phyloP scores from a whole-genome alignment of 176 grass and related monocot species.

The Aegilops umbellulata region DNA sequence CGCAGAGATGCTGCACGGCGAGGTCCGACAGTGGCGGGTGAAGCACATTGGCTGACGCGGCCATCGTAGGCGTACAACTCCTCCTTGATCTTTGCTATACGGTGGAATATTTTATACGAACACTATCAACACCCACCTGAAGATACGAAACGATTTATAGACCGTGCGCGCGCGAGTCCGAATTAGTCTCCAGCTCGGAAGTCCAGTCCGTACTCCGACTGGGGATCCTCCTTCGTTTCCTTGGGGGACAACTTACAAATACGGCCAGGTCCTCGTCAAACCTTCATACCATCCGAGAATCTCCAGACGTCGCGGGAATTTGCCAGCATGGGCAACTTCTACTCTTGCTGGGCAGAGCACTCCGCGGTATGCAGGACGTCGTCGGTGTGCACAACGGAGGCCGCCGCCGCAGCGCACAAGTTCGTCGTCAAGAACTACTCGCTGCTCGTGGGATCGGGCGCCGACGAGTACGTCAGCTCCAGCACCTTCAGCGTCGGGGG shows the following conservation, averaged over 20 bases:
- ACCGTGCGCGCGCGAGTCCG: too few species aligned
- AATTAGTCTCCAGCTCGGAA: too few species aligned
- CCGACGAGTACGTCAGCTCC: slow-evolving; percentile 27
- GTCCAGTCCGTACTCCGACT: too few species aligned
- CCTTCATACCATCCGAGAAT: too few species aligned
- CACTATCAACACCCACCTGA: too few species aligned
- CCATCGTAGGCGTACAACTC: too few species aligned
- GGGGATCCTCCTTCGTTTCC: not conserved
- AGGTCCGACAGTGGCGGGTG: too few species aligned
- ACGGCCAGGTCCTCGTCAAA: not conserved
- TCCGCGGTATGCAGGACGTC: not conserved
- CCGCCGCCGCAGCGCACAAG: slow-evolving; percentile 4
- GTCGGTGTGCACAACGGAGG: slow-evolving; percentile 25
- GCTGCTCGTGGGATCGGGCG: slow-evolving; percentile 12
- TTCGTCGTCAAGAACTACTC: slow-evolving; percentile 28
- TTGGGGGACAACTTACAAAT: not conserved
- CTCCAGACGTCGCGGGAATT: too few species aligned
- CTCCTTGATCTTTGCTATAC: too few species aligned
- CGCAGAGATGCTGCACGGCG: not conserved
- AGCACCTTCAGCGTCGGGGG: slow-evolving; percentile 33
- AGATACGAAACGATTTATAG: too few species aligned
- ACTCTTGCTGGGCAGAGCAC: not conserved
- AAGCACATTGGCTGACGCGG: too few species aligned
- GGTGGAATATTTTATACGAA: too few species aligned
- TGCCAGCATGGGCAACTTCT: not conserved